Conservation (phyloP, 192 early-diverging fungal species). For the Linnemannia schmuckeri region DNA sequence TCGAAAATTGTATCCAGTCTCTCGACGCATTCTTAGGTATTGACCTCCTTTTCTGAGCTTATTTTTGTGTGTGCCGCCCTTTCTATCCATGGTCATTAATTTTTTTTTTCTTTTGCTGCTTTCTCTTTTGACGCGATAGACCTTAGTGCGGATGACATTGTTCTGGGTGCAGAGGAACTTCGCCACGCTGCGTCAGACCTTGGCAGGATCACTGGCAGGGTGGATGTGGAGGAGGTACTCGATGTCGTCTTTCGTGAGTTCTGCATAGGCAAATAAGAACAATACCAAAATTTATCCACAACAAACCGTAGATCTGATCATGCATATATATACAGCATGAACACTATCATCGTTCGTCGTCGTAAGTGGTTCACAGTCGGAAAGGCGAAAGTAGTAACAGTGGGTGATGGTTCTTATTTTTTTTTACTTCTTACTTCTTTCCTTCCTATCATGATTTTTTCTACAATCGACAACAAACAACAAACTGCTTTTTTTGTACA, state of each 20-base stretch:
- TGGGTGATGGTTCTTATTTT: background rate
- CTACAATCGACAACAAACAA: no score
- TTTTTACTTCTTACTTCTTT: background rate
- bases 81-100: background rate
- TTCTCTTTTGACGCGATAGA: constrained; percentile 16
- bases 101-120: background rate
- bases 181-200: constrained; percentile 71
- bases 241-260: constrained; percentile 82
- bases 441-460: background rate
- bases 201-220: constrained; percentile 79
- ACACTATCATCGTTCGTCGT: background rate
- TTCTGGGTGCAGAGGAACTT: constrained; percentile 82
- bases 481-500: background rate
- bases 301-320: background rate
- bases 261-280: constrained; percentile 81
- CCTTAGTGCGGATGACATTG: constrained; percentile 63
- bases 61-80: background rate
- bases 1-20: constrained; percentile 64
- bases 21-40: constrained; percentile 65
- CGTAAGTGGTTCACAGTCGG: background rate
- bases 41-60: background rate
- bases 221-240: constrained; percentile 81
- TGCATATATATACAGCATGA: background rate
- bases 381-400: background rate
- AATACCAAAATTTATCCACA: background rate